Conservation (phyloP, 1,284 basidiomycete genomes). For the Sanghuangporus weigelae region DNA sequence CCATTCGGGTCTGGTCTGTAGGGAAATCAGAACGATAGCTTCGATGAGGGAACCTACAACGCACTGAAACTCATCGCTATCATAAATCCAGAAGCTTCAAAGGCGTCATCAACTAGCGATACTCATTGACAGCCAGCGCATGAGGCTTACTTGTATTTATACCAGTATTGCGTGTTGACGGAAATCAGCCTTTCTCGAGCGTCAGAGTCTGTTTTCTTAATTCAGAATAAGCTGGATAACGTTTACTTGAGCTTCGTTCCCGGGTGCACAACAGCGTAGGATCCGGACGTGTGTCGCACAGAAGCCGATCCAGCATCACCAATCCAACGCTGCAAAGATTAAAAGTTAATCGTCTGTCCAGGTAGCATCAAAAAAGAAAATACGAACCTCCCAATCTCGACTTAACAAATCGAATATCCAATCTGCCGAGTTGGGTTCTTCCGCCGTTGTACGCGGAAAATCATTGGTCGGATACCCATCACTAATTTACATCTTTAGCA, state of each 20-base stretch:
- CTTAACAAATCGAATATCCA: constrained; percentile 48
- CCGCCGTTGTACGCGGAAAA: constrained; percentile 42
- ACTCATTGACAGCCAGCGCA: not conserved
- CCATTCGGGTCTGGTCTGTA: constrained; percentile 38
- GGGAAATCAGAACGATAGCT: not conserved
- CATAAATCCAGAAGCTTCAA: constrained; percentile 47
- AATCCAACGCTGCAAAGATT: constrained; percentile 36
- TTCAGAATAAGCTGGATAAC: not conserved
- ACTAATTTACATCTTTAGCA: constrained; percentile 24
- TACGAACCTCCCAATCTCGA: constrained; percentile 39
- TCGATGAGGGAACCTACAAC: constrained; percentile 12
- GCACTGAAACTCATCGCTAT: constrained; percentile 39
- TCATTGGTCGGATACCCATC: constrained; percentile 43
- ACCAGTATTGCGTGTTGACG: constrained; percentile 55
- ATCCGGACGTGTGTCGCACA: constrained; percentile 42
- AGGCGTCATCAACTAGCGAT: constrained; percentile 1
- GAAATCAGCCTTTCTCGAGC: constrained; percentile 40
- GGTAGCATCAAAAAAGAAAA: not conserved
- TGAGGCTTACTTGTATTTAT: constrained; percentile 40
- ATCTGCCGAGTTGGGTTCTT: constrained; percentile 29
- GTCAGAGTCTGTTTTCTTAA: not conserved
- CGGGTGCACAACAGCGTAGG: constrained; percentile 39
- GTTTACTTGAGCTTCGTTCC: constrained; percentile 39
- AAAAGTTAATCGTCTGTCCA: not conserved
- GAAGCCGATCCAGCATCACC: constrained; percentile 32